Conservation (phyloP, 2,329 filamentous ascomycete genomes). For the Orbilia javanica region DNA sequence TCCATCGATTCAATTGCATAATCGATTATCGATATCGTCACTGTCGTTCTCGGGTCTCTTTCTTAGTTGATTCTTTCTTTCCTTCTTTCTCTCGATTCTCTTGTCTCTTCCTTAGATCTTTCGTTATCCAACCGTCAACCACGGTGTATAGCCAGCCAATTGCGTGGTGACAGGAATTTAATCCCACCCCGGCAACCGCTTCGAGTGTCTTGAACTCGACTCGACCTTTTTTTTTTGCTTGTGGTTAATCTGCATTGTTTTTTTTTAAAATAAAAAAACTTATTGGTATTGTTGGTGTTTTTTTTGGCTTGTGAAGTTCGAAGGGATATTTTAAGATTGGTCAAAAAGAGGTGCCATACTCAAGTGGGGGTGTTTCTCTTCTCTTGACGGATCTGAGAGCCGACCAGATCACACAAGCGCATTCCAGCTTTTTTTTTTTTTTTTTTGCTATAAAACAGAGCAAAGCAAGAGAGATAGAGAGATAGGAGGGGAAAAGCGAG, state of each 20-base stretch:
- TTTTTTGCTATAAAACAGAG: too few species aligned
- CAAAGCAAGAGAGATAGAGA: not conserved
- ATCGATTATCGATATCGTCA: not conserved
- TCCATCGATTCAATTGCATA: too few species aligned
- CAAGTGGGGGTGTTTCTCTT: not conserved
- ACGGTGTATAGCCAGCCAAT: slow-evolving; percentile 23
- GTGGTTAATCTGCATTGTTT: not conserved
- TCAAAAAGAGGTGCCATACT: too few species aligned
- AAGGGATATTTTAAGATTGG: not conserved
- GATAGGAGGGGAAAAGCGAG: too few species aligned
- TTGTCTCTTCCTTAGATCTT: not conserved
- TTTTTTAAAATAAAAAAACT: too few species aligned
- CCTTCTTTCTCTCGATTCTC: too few species aligned
- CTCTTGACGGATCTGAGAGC: not conserved
- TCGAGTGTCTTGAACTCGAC: slow-evolving; percentile 1
- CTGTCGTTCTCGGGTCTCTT: not conserved
- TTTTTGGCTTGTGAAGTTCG: slow-evolving; percentile 7
- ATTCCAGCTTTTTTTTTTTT: too few species aligned
- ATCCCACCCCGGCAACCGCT: not conserved
- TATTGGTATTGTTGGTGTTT: not conserved
- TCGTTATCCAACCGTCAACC: not conserved
- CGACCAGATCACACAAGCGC: not conserved
- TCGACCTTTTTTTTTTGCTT: not conserved
- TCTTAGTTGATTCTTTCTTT: too few species aligned
- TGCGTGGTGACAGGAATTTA: slow-evolving; percentile 49